Evolutionary conservation across 2,329 filamentous ascomycete genomes (phyloP).

Genomic region (Alternaria longipes): DNA sequence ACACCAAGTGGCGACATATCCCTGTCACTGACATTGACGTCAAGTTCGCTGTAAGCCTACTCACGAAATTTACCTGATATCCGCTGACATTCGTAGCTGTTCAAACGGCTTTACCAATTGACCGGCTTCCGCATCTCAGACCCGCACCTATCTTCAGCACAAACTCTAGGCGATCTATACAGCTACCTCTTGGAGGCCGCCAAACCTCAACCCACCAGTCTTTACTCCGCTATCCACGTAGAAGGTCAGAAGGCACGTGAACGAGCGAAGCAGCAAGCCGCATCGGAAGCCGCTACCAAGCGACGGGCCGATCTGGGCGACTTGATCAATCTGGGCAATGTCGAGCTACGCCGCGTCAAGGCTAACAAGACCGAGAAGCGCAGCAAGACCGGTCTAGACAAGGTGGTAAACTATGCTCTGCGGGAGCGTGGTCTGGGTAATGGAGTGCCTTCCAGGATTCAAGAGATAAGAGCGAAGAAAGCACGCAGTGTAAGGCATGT

Average conservation of each 20-base stretch:
- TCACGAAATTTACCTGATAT: too few relatives aligned
- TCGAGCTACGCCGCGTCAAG: constrained; percentile 71
- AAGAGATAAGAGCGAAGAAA: constrained; percentile 5
- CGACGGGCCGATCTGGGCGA: constrained; percentile 33
- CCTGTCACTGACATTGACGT: constrained; percentile 38
- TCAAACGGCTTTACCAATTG: constrained; percentile 82
- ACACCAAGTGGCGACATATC: constrained; percentile 39
- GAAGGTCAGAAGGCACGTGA: constrained; percentile 35
- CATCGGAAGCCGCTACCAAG: neutral
- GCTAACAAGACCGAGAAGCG: constrained; percentile 78
- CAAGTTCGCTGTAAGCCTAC: constrained; percentile 49
- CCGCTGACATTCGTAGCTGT: constrained; percentile 65
- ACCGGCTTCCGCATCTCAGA: constrained; percentile 82
- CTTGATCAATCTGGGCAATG: constrained; percentile 63
- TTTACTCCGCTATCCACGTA: constrained; percentile 67
- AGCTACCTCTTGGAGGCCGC: constrained; percentile 47
- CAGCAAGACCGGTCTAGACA: constrained; percentile 76
- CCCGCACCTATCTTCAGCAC: constrained; percentile 62
- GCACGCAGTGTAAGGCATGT: constrained; percentile 8
- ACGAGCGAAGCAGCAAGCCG: constrained; percentile 17
- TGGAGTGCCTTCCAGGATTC: neutral
- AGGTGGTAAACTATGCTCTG: constrained; percentile 78
- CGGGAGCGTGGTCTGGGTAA: constrained; percentile 28
- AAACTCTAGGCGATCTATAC: constrained; percentile 52
- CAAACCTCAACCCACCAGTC: constrained; percentile 59